Evolutionary conservation across 352 stramenopile genomes (phyloP).

Genomic region (Pythium diclinum): DNA sequence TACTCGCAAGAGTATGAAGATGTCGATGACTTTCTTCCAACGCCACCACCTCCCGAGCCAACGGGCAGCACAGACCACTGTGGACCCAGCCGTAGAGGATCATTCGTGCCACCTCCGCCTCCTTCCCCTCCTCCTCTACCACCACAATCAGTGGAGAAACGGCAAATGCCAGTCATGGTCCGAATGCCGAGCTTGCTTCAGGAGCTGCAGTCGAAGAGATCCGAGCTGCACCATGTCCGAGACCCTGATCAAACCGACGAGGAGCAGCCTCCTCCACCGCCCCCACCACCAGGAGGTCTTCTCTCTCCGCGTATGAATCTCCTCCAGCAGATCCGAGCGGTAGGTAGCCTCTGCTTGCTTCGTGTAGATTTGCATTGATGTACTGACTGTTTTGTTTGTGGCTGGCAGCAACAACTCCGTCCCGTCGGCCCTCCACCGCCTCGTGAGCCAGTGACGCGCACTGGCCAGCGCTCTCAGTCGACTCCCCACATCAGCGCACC

Average conservation of each 20-base stretch:
- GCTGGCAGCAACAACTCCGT: conserved; percentile 47
- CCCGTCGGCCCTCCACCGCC: conserved; percentile 30
- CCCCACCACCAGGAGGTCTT: conserved; percentile 3
- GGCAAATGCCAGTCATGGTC: neutral
- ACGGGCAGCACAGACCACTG: neutral
- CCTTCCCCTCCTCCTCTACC: conserved; percentile 9
- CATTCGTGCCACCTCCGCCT: conserved; percentile 10
- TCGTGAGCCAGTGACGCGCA: neutral
- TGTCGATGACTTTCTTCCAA: conserved; percentile 6
- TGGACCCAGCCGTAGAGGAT: conserved; percentile 1
- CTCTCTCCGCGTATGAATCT: conserved; percentile 32
- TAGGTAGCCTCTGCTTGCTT: conserved; percentile 7
- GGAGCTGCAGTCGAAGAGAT: conserved; percentile 11
- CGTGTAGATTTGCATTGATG: neutral
- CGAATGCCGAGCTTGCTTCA: conserved; percentile 13
- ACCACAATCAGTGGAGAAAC: neutral
- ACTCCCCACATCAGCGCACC: conserved; percentile 19
- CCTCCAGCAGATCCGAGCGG: conserved; percentile 50
- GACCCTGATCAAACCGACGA: neutral
- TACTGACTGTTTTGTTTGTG: neutral
- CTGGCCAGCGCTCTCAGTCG: conserved; percentile 5
- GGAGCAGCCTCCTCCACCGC: neutral
- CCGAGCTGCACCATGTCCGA: conserved; percentile 17
- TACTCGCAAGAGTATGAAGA: conserved; percentile 7
- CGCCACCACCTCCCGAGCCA: conserved; percentile 8